Conservation (phyloP, 768 basidiomycete species). For the Tulasnella sp. region DNA sequence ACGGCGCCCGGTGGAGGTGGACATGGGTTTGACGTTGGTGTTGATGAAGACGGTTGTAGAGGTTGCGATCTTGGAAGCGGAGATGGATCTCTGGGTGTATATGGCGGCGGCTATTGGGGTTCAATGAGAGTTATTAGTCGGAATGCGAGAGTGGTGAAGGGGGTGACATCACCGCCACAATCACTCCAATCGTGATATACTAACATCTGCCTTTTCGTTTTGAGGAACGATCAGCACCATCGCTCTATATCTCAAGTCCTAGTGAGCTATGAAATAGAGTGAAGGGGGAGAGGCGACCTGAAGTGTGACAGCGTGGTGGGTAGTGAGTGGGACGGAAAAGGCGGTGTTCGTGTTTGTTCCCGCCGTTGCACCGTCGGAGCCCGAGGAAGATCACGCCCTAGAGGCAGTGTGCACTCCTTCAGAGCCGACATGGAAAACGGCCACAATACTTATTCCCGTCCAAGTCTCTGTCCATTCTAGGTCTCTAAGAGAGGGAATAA, state of each 20-base stretch:
- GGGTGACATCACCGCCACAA: background rate
- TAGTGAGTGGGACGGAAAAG: background rate
- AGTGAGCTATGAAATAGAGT: background rate
- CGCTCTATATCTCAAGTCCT: background rate
- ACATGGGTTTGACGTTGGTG: background rate
- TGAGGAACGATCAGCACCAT: constrained; percentile 1
- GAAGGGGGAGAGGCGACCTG: background rate
- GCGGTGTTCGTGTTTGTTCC: background rate
- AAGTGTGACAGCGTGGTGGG: background rate
- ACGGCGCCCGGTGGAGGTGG: background rate
- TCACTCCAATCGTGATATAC: background rate
- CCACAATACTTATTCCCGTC: background rate
- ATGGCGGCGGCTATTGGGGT: background rate
- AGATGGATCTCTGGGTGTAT: background rate
- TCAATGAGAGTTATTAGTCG: background rate
- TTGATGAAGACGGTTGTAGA: background rate
- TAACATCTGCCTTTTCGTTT: background rate
- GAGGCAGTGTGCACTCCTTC: background rate
- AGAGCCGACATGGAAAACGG: background rate
- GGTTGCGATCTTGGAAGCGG: background rate
- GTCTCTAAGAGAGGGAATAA: background rate
- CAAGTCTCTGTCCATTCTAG: background rate
- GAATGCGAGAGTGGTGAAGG: background rate
- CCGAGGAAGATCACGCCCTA: background rate
- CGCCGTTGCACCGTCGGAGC: background rate